Percentiles rank a stretch among this genome's conserved stretches.
These are phyloP conservation scores for Sutorius australiensis DNA, from an alignment of 768 basidiomycete species.

Conservation along the genomic window DNA sequence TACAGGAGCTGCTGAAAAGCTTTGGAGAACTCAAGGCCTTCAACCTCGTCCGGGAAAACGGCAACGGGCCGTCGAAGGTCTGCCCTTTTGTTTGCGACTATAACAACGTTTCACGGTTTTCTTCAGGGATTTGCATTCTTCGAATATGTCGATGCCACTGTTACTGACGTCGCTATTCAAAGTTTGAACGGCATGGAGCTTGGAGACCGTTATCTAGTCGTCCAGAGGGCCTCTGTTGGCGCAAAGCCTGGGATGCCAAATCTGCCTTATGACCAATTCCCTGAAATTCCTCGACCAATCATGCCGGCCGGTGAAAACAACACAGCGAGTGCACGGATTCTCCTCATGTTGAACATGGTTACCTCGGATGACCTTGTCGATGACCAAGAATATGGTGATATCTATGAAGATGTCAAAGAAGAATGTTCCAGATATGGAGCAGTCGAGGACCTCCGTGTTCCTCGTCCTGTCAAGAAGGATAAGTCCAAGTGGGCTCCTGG, in stretches of 20 bases:
- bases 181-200: constrained; percentile 97
- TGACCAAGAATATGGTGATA: constrained; percentile 90
- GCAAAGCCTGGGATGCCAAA: constrained; percentile 69
- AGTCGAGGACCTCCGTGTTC: constrained; percentile 85
- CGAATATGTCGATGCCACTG: constrained; percentile 86
- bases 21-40: constrained; percentile 98
- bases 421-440: constrained; percentile 79
- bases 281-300: constrained; percentile 82
- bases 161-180: constrained; percentile 95
- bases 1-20: constrained; percentile 94
- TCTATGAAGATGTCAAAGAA: constrained; percentile 91
- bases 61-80: constrained; percentile 85
- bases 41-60: constrained; percentile 95
- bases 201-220: constrained; percentile 91
- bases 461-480: constrained; percentile 83
- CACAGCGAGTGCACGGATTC: constrained; percentile 66
- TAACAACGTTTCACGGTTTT: constrained; percentile 1
- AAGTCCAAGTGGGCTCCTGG: constrained; percentile 73
- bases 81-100: constrained; percentile 4
- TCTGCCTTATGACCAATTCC: constrained; percentile 75
- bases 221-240: constrained; percentile 94
- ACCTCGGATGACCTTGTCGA: constrained; percentile 85
- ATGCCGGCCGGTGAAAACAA: constrained; percentile 77
- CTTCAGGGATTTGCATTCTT: constrained; percentile 96
- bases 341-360: constrained; percentile 99